phyloP scores from a whole-genome alignment of 1,139 yeast species.

The Trichomonascaceae sp. region DNA sequence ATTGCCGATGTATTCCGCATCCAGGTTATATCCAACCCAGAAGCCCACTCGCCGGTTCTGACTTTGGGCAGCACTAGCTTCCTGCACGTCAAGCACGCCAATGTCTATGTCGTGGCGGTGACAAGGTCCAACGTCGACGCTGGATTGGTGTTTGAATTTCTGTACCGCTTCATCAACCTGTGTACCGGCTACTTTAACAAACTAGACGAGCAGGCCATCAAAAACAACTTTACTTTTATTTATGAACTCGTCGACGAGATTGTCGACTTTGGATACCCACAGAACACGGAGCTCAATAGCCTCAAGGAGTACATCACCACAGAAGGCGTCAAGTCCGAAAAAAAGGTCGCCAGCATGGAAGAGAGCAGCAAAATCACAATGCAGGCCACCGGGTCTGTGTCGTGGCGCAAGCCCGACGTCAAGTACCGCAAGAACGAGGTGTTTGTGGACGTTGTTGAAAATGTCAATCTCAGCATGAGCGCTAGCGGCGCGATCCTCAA shows the following conservation, averaged over 20 bases:
- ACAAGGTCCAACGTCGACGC: slow-evolving; percentile 84
- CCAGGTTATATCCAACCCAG: slow-evolving; percentile 63
- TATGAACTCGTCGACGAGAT: slow-evolving; percentile 72
- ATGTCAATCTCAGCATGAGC: slow-evolving; percentile 50
- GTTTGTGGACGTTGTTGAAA: slow-evolving; percentile 63
- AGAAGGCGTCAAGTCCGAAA: slow-evolving; percentile 17
- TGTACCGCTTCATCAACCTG: slow-evolving; percentile 44
- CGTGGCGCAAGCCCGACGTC: slow-evolving; percentile 67
- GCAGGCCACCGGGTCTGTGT: slow-evolving; percentile 32
- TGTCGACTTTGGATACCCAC: slow-evolving; percentile 74
- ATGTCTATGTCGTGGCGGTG: slow-evolving; percentile 74
- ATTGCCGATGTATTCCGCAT: slow-evolving; percentile 85
- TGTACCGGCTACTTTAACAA: slow-evolving; percentile 27
- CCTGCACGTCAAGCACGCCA: slow-evolving; percentile 57
- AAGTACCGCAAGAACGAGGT: slow-evolving; percentile 77
- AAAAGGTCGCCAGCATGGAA: slow-evolving; percentile 8
- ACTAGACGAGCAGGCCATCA: slow-evolving; percentile 35
- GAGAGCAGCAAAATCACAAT: slow-evolving; percentile 25
- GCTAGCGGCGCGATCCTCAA: slow-evolving; percentile 41
- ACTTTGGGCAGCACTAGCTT: slow-evolving; percentile 91
- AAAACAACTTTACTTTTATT: slow-evolving; percentile 50
- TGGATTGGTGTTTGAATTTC: slow-evolving; percentile 63
- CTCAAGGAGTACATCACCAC: slow-evolving; percentile 30
- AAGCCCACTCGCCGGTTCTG: slow-evolving; percentile 63
- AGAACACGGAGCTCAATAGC: slow-evolving; percentile 45